Conservation (phyloP, 129 eudicot genomes). For the Apium graveolens region DNA sequence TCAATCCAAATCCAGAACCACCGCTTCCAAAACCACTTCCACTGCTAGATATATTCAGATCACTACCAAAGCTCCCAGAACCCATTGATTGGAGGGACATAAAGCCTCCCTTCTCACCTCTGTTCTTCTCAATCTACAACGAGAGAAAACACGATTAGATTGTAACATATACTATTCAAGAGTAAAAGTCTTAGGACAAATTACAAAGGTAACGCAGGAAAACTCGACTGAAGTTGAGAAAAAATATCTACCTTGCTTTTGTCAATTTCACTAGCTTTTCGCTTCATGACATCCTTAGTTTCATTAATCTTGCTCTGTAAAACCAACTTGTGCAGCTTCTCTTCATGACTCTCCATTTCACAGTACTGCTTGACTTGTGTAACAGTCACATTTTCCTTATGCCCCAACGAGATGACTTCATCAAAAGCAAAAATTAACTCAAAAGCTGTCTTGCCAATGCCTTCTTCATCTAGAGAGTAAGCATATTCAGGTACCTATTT, state of each 20-base stretch:
- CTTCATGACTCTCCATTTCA: conserved; percentile 99
- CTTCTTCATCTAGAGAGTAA: conserved; percentile 87
- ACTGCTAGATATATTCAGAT: conserved; percentile 35
- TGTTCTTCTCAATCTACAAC: conserved; percentile 66
- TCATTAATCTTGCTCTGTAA: conserved; percentile 78
- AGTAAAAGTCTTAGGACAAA: not conserved
- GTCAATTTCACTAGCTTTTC: conserved; percentile 91
- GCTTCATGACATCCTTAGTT: conserved; percentile 95
- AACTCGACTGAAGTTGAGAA: not conserved
- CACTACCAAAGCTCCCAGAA: conserved; percentile 65
- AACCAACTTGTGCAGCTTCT: conserved; percentile 76
- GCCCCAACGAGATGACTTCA: conserved; percentile 89
- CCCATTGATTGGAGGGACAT: conserved; percentile 78
- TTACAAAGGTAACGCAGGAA: not conserved
- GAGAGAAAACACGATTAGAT: conserved; percentile 3
- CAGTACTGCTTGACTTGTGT: conserved; percentile 92
- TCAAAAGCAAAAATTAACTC: conserved; percentile 97
- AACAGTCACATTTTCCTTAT: conserved; percentile 92
- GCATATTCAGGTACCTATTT: conserved; percentile 88
- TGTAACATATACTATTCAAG: not conserved
- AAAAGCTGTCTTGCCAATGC: conserved; percentile 80
- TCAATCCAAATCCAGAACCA: conserved; percentile 80
- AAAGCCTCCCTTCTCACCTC: conserved; percentile 76
- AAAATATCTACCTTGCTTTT: conserved; percentile 66
- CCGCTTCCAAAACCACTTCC: conserved; percentile 75